Evolutionary conservation across 345 rosid species (phyloP).

Genomic region (Eucalyptus rudis): DNA sequence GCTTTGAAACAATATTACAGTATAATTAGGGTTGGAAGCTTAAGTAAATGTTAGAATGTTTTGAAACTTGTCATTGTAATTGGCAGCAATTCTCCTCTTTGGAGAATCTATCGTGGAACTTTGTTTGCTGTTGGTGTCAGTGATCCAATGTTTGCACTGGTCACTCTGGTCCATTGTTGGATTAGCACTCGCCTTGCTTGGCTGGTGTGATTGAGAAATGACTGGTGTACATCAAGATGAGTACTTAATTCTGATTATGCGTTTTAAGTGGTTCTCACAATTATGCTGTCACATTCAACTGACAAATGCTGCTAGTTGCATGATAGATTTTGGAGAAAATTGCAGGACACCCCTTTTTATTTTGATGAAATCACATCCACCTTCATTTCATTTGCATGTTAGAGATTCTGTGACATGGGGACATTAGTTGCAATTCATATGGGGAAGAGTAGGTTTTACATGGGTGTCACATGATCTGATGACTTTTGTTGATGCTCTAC

Average conservation of each 20-base stretch:
- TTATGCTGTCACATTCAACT: background rate
- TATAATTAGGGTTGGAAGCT: background rate
- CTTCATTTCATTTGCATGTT: background rate
- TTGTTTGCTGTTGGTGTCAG: background rate
- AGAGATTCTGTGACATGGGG: background rate
- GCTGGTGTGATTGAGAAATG: background rate
- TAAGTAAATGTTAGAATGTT: background rate
- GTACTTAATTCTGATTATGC: background rate
- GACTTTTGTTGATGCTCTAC: background rate
- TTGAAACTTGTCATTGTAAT: background rate
- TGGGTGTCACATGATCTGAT: background rate
- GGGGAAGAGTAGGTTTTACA: background rate
- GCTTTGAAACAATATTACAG: background rate
- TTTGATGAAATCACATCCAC: background rate
- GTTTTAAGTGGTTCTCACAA: background rate
- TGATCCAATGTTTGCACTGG: background rate
- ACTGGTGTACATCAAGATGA: background rate
- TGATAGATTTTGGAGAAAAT: background rate
- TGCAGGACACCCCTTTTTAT: background rate
- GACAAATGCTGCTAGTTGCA: background rate
- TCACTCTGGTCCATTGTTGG: background rate
- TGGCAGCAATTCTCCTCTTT: background rate
- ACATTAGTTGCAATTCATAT: background rate
- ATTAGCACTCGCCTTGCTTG: background rate
- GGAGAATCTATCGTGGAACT: background rate